Percentiles rank a stretch among this genome's conserved stretches.
These are phyloP conservation scores for Fusarium agapanthi DNA, from an alignment of 2,329 filamentous ascomycete genomes.

Conservation along the genomic window DNA sequence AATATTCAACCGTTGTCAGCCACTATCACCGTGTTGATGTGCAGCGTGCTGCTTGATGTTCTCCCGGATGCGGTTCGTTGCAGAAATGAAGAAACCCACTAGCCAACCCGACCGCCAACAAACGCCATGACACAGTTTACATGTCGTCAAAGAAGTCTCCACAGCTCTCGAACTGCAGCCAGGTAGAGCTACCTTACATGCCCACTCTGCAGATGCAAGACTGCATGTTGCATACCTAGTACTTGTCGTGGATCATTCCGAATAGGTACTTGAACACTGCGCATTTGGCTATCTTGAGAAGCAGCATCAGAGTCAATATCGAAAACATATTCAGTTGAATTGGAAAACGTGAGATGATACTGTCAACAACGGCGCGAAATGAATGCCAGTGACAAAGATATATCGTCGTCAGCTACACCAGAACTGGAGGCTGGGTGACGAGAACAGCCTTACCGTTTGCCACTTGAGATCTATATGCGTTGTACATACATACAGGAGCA, in stretches of 20 bases:
- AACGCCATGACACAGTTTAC: slow-evolving; percentile 22
- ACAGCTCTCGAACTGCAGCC: slow-evolving; percentile 30
- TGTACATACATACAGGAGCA: slow-evolving; percentile 11
- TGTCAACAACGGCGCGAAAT: not conserved
- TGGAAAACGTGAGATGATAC: not conserved
- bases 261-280: not conserved
- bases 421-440: slow-evolving; percentile 13
- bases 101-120: slow-evolving; percentile 12
- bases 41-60: not conserved
- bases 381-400: not conserved
- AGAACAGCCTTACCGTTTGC: slow-evolving; percentile 5
- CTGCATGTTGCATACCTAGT: not conserved
- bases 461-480: slow-evolving; percentile 16
- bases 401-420: not conserved
- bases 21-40: not conserved
- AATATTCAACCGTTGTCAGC: not conserved
- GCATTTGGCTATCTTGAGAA: not conserved
- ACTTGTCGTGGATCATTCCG: slow-evolving; percentile 14
- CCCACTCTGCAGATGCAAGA: slow-evolving; percentile 16
- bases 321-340: not conserved
- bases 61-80: slow-evolving; percentile 25
- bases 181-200: slow-evolving; percentile 5
- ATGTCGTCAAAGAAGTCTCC: slow-evolving; percentile 33
- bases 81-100: slow-evolving; percentile 12
- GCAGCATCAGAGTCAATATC: not conserved